These are phyloP conservation scores for Orychophragmus violaceus DNA, from an alignment of 345 rosid species.

Conservation along the genomic window DNA sequence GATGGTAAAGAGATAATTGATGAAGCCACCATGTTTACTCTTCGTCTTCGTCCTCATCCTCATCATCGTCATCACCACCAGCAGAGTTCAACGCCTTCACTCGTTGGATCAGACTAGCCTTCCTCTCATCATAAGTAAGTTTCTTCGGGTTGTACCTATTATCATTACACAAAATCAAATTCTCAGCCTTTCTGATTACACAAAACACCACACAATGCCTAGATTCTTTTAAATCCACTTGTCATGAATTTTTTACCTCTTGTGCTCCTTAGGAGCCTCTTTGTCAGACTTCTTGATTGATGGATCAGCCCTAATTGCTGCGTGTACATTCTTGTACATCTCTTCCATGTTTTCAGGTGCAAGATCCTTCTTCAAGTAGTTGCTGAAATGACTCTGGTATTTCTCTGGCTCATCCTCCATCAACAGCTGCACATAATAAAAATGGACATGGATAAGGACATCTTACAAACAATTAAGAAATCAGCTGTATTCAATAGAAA, in stretches of 20 bases:
- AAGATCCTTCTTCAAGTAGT: constrained; percentile 3
- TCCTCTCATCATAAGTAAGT: constrained; percentile 21
- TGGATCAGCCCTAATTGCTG: constrained; percentile 17
- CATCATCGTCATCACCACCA: constrained; percentile 5
- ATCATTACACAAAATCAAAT: not conserved
- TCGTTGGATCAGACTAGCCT: constrained; percentile 20
- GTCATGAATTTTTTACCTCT: not conserved
- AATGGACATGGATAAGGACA: not conserved
- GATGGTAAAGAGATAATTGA: not conserved
- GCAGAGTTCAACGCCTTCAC: constrained; percentile 18
- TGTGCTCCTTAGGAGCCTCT: constrained; percentile 16
- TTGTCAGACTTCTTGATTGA: constrained; percentile 14
- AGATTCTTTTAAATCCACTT: not conserved
- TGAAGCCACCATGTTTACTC: not conserved
- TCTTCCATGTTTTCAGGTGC: constrained; percentile 17
- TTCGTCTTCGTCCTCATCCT: constrained; percentile 3
- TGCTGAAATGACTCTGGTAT: constrained; percentile 18
- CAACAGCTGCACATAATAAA: not conserved
- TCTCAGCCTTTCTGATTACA: not conserved
- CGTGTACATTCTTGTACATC: constrained; percentile 20
- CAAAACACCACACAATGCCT: not conserved
- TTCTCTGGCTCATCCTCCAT: constrained; percentile 37
- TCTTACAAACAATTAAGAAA: not conserved
- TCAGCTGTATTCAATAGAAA: not conserved
- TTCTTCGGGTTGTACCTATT: constrained; percentile 23